Evolutionary conservation across 495 filamentous ascomycete genomes (phyloP), one percentile per base, ranked within the genome.

Genomic region (Talaromyces adpressus): DNA sequence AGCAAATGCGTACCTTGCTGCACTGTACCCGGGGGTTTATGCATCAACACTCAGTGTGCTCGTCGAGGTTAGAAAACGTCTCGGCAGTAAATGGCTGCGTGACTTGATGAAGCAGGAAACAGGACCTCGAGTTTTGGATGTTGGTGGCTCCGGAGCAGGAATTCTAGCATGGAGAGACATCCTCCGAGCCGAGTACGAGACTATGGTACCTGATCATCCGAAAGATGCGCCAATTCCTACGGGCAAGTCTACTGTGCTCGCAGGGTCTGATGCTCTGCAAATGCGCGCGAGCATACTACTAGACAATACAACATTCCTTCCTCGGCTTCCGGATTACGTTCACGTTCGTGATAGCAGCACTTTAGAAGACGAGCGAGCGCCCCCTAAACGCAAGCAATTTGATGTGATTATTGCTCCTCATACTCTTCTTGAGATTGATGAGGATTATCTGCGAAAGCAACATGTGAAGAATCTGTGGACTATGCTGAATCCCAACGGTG

Each of bases 391-490:
- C 58, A 97, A 97, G 70, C 78, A 86, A 39, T 97, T 87, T 69
- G 94, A 98, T 72, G 74, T 98, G 61, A 91, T 98, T 66, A 87
- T 98, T 63, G 92, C 91, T 0, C 89, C 93, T 0, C 91, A 98
- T 69, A 83, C 86, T 39, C 75, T 98, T 22, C 87, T 92, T 75
- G 83, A 84, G 3, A 71, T 94, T 7, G 77, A 81, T 20, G 87
- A 95, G 69, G 84, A 88, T 4, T 90, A 86, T 65, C 74, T 87
- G 68, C 90, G 92, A 20, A 92, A 90, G 67, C 81, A 84, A 23
- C 79, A 91, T 52, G 77, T 96, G 14, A 83, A 94, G 69, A 96
- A 95, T 47, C 79, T 97, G 3, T 98, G 94, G 94, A 82, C 85
- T 5, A 83, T 97, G 62, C 81, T 97, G 1, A 88, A 89, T 27